Percentiles rank a stretch among this genome's conserved stretches.
Evolutionary conservation across 306 rosid species (phyloP).

Genomic region (Carpinus viminea): DNA sequence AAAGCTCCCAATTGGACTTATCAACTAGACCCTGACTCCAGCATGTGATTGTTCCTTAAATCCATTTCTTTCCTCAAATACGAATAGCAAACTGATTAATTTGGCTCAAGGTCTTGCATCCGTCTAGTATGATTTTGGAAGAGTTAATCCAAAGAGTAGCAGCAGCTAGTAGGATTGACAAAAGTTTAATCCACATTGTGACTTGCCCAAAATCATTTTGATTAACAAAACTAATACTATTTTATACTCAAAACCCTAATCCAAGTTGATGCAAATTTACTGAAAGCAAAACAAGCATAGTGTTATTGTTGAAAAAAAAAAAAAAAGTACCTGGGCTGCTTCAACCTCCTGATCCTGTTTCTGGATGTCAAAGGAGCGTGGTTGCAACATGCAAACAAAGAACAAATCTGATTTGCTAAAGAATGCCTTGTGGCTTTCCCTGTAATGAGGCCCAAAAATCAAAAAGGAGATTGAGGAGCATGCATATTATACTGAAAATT

Average conservation of each 20-base stretch:
- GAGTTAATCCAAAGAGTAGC: not conserved
- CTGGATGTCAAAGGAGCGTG: conserved; percentile 59
- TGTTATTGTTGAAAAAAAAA: not conserved
- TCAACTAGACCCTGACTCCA: no score
- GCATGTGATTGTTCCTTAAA: not conserved
- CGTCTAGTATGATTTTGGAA: not conserved
- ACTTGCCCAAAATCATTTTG: not conserved
- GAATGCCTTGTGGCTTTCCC: conserved; percentile 73
- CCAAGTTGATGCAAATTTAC: not conserved
- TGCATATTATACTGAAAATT: conserved; percentile 1
- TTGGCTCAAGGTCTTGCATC: conserved; percentile 7
- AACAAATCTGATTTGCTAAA: conserved; percentile 75
- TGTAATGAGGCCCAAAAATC: conserved; percentile 22
- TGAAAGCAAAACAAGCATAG: not conserved
- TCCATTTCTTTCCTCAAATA: not conserved
- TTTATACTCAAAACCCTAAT: not conserved
- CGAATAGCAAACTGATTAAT: not conserved
- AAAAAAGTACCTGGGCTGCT: conserved; percentile 63
- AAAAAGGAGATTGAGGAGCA: conserved; percentile 4
- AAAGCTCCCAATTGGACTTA: no score
- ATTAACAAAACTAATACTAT: not conserved
- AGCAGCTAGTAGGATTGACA: conserved; percentile 6
- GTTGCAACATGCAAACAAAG: conserved; percentile 70
- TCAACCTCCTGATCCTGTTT: conserved; percentile 65
- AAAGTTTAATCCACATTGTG: not conserved